Evolutionary conservation across 2,329 filamentous ascomycete genomes (phyloP).

Genomic region (Xylariaceae sp.): DNA sequence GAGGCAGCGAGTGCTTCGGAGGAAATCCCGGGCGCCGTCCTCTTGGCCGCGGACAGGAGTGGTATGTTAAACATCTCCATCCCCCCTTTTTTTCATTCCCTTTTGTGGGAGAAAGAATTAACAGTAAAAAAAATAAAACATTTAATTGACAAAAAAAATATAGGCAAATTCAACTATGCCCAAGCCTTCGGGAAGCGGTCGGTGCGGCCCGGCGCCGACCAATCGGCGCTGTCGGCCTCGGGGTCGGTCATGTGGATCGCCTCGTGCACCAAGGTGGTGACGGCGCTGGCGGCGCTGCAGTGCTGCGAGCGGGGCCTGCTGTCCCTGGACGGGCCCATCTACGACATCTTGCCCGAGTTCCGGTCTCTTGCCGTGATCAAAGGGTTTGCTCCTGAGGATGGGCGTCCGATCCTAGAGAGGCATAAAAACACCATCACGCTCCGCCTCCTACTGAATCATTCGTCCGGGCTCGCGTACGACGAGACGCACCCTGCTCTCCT

Average conservation of each 20-base stretch:
- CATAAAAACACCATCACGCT: constrained; percentile 14
- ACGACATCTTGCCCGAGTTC: constrained; percentile 37
- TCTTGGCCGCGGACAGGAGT: constrained; percentile 14
- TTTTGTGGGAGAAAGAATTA: neutral
- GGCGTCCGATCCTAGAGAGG: constrained; percentile 13
- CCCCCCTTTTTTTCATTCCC: neutral
- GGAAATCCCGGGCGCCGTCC: constrained; percentile 19
- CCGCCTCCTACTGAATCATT: constrained; percentile 16
- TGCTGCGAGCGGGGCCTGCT: constrained; percentile 39
- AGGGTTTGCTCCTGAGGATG: constrained; percentile 14
- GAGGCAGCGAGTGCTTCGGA: constrained; percentile 16
- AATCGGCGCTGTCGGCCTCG: constrained; percentile 13
- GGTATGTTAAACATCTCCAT: constrained; percentile 7
- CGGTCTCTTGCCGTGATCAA: constrained; percentile 16
- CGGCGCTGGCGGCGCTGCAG: constrained; percentile 39
- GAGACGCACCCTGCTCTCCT: constrained; percentile 23
- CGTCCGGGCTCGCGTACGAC: constrained; percentile 30
- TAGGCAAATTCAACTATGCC: constrained; percentile 16
- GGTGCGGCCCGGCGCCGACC: constrained; percentile 17
- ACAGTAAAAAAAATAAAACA: neutral
- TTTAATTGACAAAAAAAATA: constrained; percentile 1
- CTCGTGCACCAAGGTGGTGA: constrained; percentile 33
- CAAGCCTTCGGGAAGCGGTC: constrained; percentile 20
- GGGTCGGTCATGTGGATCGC: constrained; percentile 27
- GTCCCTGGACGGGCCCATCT: constrained; percentile 36